A percentile compares a stretch with the other conserved stretches of the same genome.
phyloP scores from a whole-genome alignment of 129 eudicot genomes.

The Kitagawia praeruptora region DNA sequence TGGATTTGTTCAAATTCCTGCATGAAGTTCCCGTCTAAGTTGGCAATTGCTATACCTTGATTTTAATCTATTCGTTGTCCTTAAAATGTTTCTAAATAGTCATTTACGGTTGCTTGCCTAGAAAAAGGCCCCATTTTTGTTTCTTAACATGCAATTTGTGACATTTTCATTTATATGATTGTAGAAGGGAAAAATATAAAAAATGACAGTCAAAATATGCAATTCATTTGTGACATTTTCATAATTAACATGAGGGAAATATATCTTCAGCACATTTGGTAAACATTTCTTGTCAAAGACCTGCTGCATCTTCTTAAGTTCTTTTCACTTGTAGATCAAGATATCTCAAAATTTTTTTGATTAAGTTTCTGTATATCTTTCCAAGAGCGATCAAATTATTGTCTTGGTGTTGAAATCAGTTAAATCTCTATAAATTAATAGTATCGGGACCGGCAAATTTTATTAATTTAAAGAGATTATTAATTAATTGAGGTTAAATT shows the following conservation, averaged over 20 bases:
- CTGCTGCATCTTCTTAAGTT: too few species aligned
- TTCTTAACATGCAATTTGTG: not conserved
- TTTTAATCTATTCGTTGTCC: slow-evolving; percentile 1
- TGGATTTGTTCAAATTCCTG: not conserved
- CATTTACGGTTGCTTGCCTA: not conserved
- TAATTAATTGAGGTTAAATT: too few species aligned
- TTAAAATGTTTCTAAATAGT: not conserved
- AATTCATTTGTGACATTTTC: too few species aligned
- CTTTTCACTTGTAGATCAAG: too few species aligned
- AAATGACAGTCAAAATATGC: too few species aligned
- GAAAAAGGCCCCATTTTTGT: not conserved
- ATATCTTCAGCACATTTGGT: not conserved
- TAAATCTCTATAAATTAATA: too few species aligned
- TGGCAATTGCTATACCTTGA: not conserved
- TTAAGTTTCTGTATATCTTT: too few species aligned
- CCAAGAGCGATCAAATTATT: too few species aligned
- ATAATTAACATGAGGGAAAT: too few species aligned
- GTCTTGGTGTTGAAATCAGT: not conserved
- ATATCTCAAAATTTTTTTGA: too few species aligned
- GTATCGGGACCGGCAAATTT: too few species aligned
- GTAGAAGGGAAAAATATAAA: not conserved
- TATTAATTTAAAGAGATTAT: too few species aligned
- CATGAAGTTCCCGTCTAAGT: not conserved
- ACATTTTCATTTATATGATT: not conserved
- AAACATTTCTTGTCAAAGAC: not conserved